Percentiles rank a stretch among this genome's conserved stretches.
phyloP scores from a whole-genome alignment of 306 rosid genomes.

The Quercus parvula region DNA sequence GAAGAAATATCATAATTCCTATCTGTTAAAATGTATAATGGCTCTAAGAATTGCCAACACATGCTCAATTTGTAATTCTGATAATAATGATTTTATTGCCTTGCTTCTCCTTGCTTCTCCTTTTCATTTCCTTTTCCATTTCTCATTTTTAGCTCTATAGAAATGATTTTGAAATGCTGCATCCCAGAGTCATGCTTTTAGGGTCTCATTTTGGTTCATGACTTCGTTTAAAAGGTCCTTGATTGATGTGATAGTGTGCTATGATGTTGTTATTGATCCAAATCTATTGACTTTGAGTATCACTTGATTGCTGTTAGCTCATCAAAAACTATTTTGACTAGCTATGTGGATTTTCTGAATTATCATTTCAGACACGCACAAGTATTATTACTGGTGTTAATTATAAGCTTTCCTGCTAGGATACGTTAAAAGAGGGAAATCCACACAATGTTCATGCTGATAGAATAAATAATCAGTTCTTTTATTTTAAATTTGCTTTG shows the following conservation, averaged over 20 bases:
- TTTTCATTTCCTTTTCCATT: background rate
- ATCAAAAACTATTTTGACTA: background rate
- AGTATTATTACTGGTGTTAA: background rate
- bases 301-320: background rate
- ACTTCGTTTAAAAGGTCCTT: background rate
- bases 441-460: background rate
- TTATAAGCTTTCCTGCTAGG: background rate
- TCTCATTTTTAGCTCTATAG: background rate
- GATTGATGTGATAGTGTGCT: background rate
- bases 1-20: background rate
- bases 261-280: background rate
- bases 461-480: background rate
- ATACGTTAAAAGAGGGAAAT: constrained; percentile 13
- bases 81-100: background rate
- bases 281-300: background rate
- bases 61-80: background rate
- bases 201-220: background rate
- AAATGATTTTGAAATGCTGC: background rate
- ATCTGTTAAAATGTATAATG: background rate
- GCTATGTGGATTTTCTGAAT: background rate
- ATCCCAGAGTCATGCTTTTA: background rate
- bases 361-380: background rate
- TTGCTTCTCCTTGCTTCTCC: background rate
- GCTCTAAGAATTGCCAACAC: background rate
- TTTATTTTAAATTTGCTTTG: background rate